phyloP scores from a whole-genome alignment of 768 basidiomycete species.

The Nevesoporus exiguus region DNA sequence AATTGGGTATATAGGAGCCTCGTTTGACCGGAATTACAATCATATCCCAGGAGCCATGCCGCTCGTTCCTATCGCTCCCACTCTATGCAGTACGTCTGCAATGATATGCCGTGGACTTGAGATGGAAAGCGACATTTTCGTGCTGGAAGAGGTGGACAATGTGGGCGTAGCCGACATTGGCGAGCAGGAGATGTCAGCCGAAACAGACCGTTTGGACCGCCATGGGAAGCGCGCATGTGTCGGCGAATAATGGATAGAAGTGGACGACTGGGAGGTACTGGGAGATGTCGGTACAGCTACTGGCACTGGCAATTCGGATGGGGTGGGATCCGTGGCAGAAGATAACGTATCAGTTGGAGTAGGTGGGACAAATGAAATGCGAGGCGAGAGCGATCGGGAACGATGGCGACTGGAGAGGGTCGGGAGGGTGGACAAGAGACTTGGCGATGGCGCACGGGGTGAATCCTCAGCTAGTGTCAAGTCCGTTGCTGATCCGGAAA shows the following conservation, averaged over 20 bases:
- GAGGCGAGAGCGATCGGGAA: conserved; percentile 8
- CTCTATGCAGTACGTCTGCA: conserved; percentile 43
- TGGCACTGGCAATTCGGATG: neutral
- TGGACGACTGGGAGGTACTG: neutral
- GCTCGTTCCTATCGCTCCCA: conserved; percentile 32
- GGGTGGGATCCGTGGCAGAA: neutral
- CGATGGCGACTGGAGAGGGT: conserved; percentile 23
- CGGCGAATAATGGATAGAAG: conserved; percentile 3
- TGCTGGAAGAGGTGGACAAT: neutral
- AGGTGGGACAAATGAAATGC: conserved; percentile 6
- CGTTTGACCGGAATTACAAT: neutral
- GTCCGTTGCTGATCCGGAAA: conserved; percentile 11
- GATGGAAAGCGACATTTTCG: conserved; percentile 17
- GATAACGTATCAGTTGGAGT: neutral
- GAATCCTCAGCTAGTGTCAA: conserved; percentile 4
- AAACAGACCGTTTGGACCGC: conserved; percentile 9
- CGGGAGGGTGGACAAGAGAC: conserved; percentile 18
- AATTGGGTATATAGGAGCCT: too few relatives aligned
- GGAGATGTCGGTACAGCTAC: neutral
- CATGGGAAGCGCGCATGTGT: conserved; percentile 2
- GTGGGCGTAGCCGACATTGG: conserved; percentile 7
- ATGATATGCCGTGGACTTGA: conserved; percentile 22
- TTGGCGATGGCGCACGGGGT: conserved; percentile 22
- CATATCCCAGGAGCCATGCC: conserved; percentile 1
- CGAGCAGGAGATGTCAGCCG: neutral